Evolutionary conservation across 2,329 filamentous ascomycete genomes (phyloP), one percentile per base, ranked within the genome.

Genomic region (Apiospora hydei): DNA sequence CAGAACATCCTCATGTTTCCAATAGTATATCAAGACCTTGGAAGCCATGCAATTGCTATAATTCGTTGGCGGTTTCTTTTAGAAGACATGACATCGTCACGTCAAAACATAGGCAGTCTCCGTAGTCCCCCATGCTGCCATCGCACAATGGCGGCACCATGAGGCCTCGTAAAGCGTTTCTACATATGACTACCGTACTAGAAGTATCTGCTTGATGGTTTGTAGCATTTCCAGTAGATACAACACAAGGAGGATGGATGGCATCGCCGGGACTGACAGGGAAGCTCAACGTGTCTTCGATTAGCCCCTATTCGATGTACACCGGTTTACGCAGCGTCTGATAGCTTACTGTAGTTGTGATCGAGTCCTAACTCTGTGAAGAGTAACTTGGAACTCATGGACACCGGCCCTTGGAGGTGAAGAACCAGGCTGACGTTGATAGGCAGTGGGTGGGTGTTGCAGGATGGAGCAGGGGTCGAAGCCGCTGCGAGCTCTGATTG

Each of bases 401-500:
- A 38, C 16, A 67, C 3, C 16, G n/a, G 1, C 41, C 3, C 11
- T 46, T 24, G 11, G 10, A 43, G 24, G 30, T 16, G 64, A 46
- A 41, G 64, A 18, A 14, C 13, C 24, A 67, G 49, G 21, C 46
- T 34, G 43, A 44, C 47, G 70, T 49, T 69, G 47, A 44, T 38
- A 41, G 47, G 46, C 11, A 8, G 67, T 6, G 1, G 43, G 68
- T 69, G 68, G 47, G 34, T n/a, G 47, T 69, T 26, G 41, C 18
- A 26, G 66, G 43, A 41, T 8, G 57, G 57, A 38, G 14, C 67
- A 69, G 71, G 71, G 71, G 67, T 61, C 10, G 2, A 14, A 38
- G 34, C 18, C 44, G 18, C 26, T n/a, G 43, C 71, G 24, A 24
- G 41, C 51, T 69, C 70, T 70, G 71, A 72, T 72, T 72, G 71